Evolutionary conservation across 2,329 filamentous ascomycete species (phyloP).

Genomic region (Intubia oerlemansii): DNA sequence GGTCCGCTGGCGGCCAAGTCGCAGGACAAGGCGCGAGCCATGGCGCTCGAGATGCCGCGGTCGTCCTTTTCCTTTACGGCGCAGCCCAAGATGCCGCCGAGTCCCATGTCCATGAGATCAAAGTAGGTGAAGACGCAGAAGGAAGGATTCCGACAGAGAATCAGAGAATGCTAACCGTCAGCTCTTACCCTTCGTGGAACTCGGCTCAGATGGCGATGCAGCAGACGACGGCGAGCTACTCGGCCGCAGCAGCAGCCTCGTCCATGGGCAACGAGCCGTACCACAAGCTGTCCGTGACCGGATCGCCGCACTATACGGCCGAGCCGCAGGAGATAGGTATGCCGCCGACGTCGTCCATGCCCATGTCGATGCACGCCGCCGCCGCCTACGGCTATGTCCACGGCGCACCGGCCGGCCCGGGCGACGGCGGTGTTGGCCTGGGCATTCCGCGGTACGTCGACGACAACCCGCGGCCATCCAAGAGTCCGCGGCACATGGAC

Average conservation of each 20-base stretch:
- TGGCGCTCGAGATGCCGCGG: conserved; percentile 33
- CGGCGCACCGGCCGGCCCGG: too few species aligned
- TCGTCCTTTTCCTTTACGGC: conserved; percentile 36
- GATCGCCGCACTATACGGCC: conserved; percentile 22
- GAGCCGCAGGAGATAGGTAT: conserved; percentile 33
- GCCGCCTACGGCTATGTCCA: too few species aligned
- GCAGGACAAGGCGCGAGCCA: conserved; percentile 28
- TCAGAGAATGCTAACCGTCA: conserved; percentile 15
- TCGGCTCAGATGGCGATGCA: conserved; percentile 23
- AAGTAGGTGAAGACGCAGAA: conserved; percentile 23
- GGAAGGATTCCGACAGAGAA: background rate
- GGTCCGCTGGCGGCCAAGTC: conserved; percentile 32
- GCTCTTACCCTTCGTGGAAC: conserved; percentile 37
- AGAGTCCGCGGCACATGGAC: conserved; percentile 34
- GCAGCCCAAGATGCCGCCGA: conserved; percentile 28
- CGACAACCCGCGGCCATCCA: conserved; percentile 28
- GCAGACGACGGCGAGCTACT: conserved; percentile 12
- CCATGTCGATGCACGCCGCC: conserved; percentile 30
- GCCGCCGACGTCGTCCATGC: conserved; percentile 28
- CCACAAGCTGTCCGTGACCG: conserved; percentile 29
- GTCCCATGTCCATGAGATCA: conserved; percentile 32
- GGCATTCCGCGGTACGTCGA: conserved; percentile 37
- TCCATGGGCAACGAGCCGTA: conserved; percentile 29
- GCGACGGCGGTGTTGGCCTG: too few species aligned
- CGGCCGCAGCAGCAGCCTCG: too few species aligned